Conservation (phyloP, 768 basidiomycete species). For the Lentinula boryana region DNA sequence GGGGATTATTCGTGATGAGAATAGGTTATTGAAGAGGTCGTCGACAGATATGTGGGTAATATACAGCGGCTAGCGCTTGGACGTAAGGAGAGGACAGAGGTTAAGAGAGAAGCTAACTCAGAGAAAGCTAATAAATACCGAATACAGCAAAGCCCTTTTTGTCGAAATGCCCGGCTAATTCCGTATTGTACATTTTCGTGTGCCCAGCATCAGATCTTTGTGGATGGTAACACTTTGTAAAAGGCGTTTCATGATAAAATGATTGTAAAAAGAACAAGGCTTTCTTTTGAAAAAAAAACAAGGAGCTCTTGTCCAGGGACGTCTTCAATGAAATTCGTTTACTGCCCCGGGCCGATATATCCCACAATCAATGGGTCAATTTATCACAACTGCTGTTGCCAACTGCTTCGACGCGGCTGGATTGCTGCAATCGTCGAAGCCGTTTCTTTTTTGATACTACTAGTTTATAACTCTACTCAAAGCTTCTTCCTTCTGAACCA, state of each 20-base stretch:
- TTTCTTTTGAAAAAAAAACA: not conserved
- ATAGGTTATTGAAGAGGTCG: slow-evolving; percentile 1
- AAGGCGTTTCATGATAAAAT: not conserved
- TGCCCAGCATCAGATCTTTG: not conserved
- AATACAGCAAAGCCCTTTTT: slow-evolving; percentile 6
- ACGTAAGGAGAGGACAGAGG: slow-evolving; percentile 5
- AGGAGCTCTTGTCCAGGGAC: not conserved
- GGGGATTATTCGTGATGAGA: slow-evolving; percentile 2
- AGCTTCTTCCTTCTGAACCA: slow-evolving; percentile 1
- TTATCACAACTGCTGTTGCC: not conserved
- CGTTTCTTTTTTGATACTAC: no score
- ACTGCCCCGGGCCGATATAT: not conserved
- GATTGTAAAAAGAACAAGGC: not conserved
- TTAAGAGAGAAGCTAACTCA: not conserved
- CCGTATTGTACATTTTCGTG: slow-evolving; percentile 27
- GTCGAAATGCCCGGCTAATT: slow-evolving; percentile 20
- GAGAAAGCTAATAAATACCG: not conserved
- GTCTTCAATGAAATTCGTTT: not conserved
- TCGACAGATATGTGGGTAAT: not conserved
- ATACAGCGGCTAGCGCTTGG: slow-evolving; percentile 7
- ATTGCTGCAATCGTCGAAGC: not conserved
- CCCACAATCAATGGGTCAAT: not conserved
- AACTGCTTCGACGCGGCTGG: not conserved
- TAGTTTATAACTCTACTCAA: no score
- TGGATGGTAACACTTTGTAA: not conserved